Evolutionary conservation across 371 early-diverging fungal genomes (phyloP), one percentile per base, ranked within the genome.

Genomic region (Saksenaea oblongispora): DNA sequence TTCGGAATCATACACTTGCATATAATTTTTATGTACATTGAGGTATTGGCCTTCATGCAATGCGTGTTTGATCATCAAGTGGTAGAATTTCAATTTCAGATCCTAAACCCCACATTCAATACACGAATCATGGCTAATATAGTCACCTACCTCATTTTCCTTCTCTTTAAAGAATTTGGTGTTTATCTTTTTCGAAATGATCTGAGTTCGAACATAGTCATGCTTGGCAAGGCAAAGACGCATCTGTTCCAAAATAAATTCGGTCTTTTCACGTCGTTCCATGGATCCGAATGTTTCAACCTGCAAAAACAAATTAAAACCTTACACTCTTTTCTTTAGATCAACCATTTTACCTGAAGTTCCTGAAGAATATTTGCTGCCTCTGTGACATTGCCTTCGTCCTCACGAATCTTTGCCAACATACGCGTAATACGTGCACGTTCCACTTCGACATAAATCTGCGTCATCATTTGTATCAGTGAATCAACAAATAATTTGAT

Each of bases 211-310:
- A 15, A 91, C 84, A 68, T 91, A 97, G 73, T 99, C 99, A 53
- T 89, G 87, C 82, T 93, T 96, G 36, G 92, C 90, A 39, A 99
- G 76, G 67, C 93, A 92, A 31, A 99, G 83, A 47, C 99, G 90
- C 94, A 99, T 95, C 76, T 99, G 98, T 73, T 98, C 98, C 54
- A 99, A 74, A 62, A 99, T 95, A 74, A 99, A 99, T 58, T 97
- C 97, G 1, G 96, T 95, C 84, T 99, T 99, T 72, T 97, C 97
- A 56, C 97, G 90, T 71, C 91, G 90, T 61, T 98, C 97, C 97
- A 99, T 96, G 5, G 96, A 95, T 27, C 99, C 99, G 78, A 94
- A 98, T 3, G 99, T 98, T 76, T 98, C 99, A 15, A 98, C 96
- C 87, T 90, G 67, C 26, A 37, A 4, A 4, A 34, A 14, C 15